phyloP scores from a whole-genome alignment of 352 stramenopile genomes.

The Phytophthora macrochlamydospora region DNA sequence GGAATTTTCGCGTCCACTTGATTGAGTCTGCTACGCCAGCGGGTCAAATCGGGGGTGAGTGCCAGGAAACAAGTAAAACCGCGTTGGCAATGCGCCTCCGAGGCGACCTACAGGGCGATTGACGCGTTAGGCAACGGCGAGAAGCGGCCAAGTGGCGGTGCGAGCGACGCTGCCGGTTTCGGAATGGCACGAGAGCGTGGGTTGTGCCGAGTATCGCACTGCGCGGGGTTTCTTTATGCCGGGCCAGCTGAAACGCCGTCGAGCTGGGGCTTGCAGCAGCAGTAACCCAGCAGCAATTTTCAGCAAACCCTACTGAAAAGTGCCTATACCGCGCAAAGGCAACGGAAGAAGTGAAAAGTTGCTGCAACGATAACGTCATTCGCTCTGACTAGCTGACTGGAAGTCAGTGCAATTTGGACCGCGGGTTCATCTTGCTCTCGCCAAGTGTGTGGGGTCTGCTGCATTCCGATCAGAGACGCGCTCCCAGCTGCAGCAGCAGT shows the following conservation, averaged over 20 bases:
- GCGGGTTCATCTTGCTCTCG: too few relatives aligned
- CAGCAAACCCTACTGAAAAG: too few relatives aligned
- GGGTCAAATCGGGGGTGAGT: constrained; percentile 20
- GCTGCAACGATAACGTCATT: too few relatives aligned
- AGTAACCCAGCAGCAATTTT: too few relatives aligned
- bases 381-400: too few relatives aligned
- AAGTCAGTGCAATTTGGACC: too few relatives aligned
- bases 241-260: constrained; percentile 14
- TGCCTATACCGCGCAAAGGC: too few relatives aligned
- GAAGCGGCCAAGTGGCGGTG: constrained; percentile 5
- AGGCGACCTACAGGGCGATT: constrained; percentile 22
- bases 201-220: background rate
- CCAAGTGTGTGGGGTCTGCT: too few relatives aligned
- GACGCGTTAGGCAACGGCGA: constrained; percentile 25
- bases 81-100: constrained; percentile 21
- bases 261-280: constrained; percentile 2
- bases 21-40: background rate
- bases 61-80: constrained; percentile 14
- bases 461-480: too few relatives aligned
- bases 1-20: constrained; percentile 9
- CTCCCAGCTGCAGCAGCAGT: too few relatives aligned
- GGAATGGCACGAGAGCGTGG: constrained; percentile 15
- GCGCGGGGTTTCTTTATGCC: constrained; percentile 1
- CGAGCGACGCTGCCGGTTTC: constrained; percentile 8
- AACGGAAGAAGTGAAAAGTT: too few relatives aligned